These are phyloP conservation scores for Gracilaria gracilis DNA, from an alignment of 23 red algal genomes.

Conservation along the genomic window DNA sequence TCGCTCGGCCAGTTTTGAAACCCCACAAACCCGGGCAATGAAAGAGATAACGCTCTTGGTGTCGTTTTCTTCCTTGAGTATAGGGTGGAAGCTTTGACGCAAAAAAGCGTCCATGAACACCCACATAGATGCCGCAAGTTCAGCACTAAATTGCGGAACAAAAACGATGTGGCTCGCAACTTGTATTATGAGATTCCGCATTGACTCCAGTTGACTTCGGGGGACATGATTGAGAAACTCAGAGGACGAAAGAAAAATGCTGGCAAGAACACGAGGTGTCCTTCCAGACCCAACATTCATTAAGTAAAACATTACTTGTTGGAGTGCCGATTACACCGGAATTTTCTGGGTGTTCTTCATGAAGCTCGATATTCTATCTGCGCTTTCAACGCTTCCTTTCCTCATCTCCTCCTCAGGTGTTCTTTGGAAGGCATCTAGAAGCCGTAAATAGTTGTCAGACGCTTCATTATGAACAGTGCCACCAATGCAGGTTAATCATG, in stretches of 20 bases:
- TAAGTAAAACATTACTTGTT: conserved; percentile 23
- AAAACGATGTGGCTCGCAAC: conserved; percentile 14
- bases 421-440: conserved; percentile 17
- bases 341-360: not conserved
- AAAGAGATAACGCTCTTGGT: conserved; percentile 14
- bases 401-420: conserved; percentile 3
- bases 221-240: conserved; percentile 14
- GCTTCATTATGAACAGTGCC: not conserved
- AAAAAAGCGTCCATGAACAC: conserved; percentile 13
- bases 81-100: not conserved
- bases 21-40: conserved; percentile 41
- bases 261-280: conserved; percentile 5
- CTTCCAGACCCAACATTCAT: conserved; percentile 15
- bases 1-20: conserved; percentile 22
- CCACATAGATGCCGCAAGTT: conserved; percentile 28
- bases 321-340: not conserved
- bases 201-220: not conserved
- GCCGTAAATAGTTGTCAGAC: conserved; percentile 2
- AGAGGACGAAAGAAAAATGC: conserved; percentile 1
- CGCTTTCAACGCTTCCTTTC: not conserved
- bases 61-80: not conserved
- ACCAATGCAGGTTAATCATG: conserved; percentile 15
- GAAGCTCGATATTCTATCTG: not conserved
- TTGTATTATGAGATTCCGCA: conserved; percentile 11
- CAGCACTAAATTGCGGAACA: conserved; percentile 28